These are phyloP conservation scores for Paracamarosporium sp. DNA, from an alignment of 2,329 filamentous ascomycete species.

Conservation along the genomic window DNA sequence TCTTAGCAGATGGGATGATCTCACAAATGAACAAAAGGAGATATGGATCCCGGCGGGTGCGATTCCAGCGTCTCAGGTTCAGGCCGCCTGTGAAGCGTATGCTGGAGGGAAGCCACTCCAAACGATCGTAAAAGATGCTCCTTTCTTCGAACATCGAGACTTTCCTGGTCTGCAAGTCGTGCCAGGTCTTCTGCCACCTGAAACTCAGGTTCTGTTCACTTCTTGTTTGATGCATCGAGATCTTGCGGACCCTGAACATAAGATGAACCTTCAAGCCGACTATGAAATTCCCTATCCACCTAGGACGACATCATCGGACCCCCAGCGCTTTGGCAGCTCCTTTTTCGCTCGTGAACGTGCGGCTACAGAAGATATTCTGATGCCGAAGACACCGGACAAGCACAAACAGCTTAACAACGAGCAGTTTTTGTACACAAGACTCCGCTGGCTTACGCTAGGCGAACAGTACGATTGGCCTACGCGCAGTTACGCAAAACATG, in stretches of 20 bases:
- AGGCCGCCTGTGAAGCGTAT: slow-evolving; percentile 39
- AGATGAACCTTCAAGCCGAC: slow-evolving; percentile 87
- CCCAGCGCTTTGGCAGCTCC: slow-evolving; percentile 32
- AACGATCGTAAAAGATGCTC: slow-evolving; percentile 28
- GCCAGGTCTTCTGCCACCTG: slow-evolving; percentile 75
- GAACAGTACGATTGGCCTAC: slow-evolving; percentile 97
- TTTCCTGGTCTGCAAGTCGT: slow-evolving; percentile 72
- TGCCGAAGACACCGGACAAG: slow-evolving; percentile 71
- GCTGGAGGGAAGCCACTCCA: slow-evolving; percentile 33
- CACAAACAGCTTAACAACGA: slow-evolving; percentile 77
- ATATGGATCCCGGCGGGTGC: slow-evolving; percentile 35
- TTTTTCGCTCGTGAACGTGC: slow-evolving; percentile 43
- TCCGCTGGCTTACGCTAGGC: slow-evolving; percentile 94
- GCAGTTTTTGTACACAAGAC: slow-evolving; percentile 77
- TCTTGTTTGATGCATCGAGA: slow-evolving; percentile 79
- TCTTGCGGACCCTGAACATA: slow-evolving; percentile 74
- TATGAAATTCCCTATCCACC: slow-evolving; percentile 71
- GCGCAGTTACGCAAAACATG: slow-evolving; percentile 76
- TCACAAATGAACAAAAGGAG: slow-evolving; percentile 42
- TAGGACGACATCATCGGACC: slow-evolving; percentile 41
- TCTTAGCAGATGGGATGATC: slow-evolving; percentile 35
- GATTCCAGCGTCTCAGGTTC: slow-evolving; percentile 36
- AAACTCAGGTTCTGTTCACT: slow-evolving; percentile 74
- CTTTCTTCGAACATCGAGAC: slow-evolving; percentile 44
- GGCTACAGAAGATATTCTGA: slow-evolving; percentile 27